Evolutionary conservation across 148 eudicot species (phyloP).

Genomic region (Nepenthes mirabilis): DNA sequence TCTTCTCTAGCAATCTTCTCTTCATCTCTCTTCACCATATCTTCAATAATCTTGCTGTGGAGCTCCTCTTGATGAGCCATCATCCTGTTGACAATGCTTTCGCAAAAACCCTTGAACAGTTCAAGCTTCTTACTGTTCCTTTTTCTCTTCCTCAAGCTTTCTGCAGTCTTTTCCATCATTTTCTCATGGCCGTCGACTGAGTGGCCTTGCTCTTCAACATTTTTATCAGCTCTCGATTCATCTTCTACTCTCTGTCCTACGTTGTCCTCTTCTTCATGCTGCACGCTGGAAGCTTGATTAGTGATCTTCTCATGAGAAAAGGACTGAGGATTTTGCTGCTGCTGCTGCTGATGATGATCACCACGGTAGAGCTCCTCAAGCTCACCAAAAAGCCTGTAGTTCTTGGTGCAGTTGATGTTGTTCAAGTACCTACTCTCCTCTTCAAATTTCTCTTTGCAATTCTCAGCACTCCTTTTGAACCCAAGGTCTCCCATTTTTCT

Average conservation of each 20-base stretch:
- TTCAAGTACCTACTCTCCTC: constrained; percentile 57
- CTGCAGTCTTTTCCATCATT: constrained; percentile 16
- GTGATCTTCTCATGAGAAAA: background rate
- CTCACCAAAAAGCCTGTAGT: constrained; percentile 54
- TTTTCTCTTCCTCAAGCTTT: constrained; percentile 28
- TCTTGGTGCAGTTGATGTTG: constrained; percentile 20
- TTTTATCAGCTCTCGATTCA: constrained; percentile 7
- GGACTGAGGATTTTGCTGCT: background rate
- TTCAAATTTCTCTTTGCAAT: constrained; percentile 76
- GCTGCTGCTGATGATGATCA: constrained; percentile 6
- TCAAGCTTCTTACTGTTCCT: constrained; percentile 45
- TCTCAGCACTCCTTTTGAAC: constrained; percentile 56
- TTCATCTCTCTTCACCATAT: constrained; percentile 63
- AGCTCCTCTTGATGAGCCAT: constrained; percentile 61
- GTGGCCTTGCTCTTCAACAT: background rate
- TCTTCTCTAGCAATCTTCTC: constrained; percentile 57
- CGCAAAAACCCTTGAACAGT: constrained; percentile 56
- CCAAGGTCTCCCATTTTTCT: constrained; percentile 81
- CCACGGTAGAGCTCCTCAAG: constrained; percentile 52
- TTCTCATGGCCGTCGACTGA: constrained; percentile 12
- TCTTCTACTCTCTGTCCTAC: constrained; percentile 5
- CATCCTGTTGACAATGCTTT: constrained; percentile 51
- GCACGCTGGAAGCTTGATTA: constrained; percentile 1
- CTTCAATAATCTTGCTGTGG: constrained; percentile 58
- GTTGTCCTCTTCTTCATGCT: constrained; percentile 10